A percentile compares a stretch with the other conserved stretches of the same genome.
Conservation (phyloP, 805 yeast genomes). For the Starmerella sp. region DNA sequence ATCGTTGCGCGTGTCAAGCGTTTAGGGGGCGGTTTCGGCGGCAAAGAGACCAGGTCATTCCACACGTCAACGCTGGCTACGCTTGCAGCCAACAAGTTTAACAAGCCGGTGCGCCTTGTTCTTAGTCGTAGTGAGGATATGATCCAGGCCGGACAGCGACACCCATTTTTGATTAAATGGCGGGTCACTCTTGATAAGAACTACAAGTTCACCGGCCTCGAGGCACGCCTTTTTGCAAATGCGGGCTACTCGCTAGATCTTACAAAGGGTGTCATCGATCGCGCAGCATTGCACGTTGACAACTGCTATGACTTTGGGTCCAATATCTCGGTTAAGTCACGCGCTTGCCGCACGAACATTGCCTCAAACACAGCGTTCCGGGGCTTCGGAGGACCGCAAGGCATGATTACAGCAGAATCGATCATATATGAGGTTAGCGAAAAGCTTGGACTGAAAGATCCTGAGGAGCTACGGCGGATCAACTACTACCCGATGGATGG, state of each 20-base stretch:
- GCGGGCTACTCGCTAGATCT: slow-evolving; percentile 42
- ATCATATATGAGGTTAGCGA: slow-evolving; percentile 35
- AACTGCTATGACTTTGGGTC: slow-evolving; percentile 36
- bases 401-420: slow-evolving; percentile 37
- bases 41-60: slow-evolving; percentile 37
- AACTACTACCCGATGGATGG: slow-evolving; percentile 30
- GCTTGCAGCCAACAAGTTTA: slow-evolving; percentile 35
- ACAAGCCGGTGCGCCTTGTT: slow-evolving; percentile 35
- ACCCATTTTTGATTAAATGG: slow-evolving; percentile 38
- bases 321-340: slow-evolving; percentile 32
- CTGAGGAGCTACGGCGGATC: slow-evolving; percentile 31
- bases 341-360: slow-evolving; percentile 36
- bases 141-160: slow-evolving; percentile 38
- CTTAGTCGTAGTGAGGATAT: slow-evolving; percentile 37
- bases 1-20: slow-evolving; percentile 36
- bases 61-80: slow-evolving; percentile 34
- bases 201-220: slow-evolving; percentile 34
- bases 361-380: slow-evolving; percentile 42
- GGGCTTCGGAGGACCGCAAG: slow-evolving; percentile 43
- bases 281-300: slow-evolving; percentile 37
- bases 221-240: slow-evolving; percentile 35
- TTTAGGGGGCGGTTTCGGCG: slow-evolving; percentile 43
- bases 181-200: slow-evolving; percentile 35
- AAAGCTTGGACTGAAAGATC: slow-evolving; percentile 30
- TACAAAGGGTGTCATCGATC: slow-evolving; percentile 39